Percentiles rank a stretch among this genome's conserved stretches.
These are phyloP conservation scores for Beta lomatogona DNA, from an alignment of 179 eudicot species.

Conservation along the genomic window DNA sequence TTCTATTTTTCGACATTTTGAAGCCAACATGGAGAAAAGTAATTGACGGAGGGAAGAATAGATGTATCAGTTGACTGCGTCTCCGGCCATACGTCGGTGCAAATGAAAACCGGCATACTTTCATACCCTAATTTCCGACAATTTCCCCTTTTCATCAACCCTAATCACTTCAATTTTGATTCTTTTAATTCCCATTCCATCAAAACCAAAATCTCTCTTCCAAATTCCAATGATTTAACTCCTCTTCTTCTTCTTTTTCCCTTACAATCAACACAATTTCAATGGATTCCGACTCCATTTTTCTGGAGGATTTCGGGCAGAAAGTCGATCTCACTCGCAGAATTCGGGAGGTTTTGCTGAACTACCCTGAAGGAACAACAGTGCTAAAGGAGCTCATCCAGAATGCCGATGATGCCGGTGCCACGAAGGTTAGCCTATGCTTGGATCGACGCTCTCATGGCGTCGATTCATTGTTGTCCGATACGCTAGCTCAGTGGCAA, in stretches of 20 bases:
- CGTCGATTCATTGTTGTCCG: slow-evolving; percentile 53
- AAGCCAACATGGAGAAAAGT: too few species aligned
- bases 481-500: slow-evolving; percentile 74
- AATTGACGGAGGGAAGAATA: too few species aligned
- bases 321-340: slow-evolving; percentile 92
- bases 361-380: slow-evolving; percentile 95
- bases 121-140: background rate
- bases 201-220: background rate
- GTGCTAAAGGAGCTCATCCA: slow-evolving; percentile 86
- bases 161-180: background rate
- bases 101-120: background rate
- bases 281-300: slow-evolving; percentile 30
- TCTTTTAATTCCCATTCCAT: background rate
- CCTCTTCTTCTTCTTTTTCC: background rate
- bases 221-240: slow-evolving; percentile 13
- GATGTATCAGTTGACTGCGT: background rate
- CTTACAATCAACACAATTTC: too few species aligned
- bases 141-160: background rate
- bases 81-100: slow-evolving; percentile 7
- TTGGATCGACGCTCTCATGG: slow-evolving; percentile 76
- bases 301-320: slow-evolving; percentile 93
- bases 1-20: too few species aligned
- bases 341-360: slow-evolving; percentile 78
- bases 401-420: slow-evolving; percentile 98
- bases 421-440: slow-evolving; percentile 76